Conservation (phyloP, 306 rosid species). For the Vigna hirtella region DNA sequence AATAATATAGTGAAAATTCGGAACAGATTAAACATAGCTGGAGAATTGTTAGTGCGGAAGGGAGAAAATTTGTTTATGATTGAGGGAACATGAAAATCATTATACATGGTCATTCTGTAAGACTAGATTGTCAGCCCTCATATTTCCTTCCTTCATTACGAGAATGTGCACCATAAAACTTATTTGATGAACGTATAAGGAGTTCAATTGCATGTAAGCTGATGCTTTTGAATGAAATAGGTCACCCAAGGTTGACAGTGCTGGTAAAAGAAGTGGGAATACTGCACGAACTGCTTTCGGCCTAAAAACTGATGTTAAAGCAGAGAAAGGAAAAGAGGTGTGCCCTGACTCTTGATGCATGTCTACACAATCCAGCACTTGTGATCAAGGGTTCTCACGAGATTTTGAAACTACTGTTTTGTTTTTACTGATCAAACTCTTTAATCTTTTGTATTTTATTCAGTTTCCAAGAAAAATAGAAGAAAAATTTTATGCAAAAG, state of each 20-base stretch:
- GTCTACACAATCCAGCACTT: not conserved
- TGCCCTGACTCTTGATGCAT: constrained; percentile 11
- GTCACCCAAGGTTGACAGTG: constrained; percentile 48
- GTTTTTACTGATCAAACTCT: constrained; percentile 22
- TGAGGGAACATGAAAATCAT: constrained; percentile 26
- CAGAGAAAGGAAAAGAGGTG: constrained; percentile 66
- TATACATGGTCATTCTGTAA: not conserved
- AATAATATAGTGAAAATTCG: constrained; percentile 11
- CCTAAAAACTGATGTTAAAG: constrained; percentile 50
- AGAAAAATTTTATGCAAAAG: constrained; percentile 52
- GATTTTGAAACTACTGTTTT: constrained; percentile 16
- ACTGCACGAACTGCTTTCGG: constrained; percentile 43
- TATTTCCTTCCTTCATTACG: not conserved
- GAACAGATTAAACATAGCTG: not conserved
- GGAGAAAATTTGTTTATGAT: not conserved
- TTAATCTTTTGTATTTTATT: not conserved
- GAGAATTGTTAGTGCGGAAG: not conserved
- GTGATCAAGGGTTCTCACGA: not conserved
- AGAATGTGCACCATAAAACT: not conserved
- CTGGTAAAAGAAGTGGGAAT: constrained; percentile 58
- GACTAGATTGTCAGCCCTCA: not conserved
- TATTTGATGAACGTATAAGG: constrained; percentile 21
- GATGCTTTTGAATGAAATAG: constrained; percentile 44
- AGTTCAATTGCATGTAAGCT: constrained; percentile 13
- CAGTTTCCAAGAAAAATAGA: constrained; percentile 54